A percentile compares a stretch with the other conserved stretches of the same genome.
Conservation (phyloP, 2,329 filamentous ascomycete species). For the Capronia epimyces region DNA sequence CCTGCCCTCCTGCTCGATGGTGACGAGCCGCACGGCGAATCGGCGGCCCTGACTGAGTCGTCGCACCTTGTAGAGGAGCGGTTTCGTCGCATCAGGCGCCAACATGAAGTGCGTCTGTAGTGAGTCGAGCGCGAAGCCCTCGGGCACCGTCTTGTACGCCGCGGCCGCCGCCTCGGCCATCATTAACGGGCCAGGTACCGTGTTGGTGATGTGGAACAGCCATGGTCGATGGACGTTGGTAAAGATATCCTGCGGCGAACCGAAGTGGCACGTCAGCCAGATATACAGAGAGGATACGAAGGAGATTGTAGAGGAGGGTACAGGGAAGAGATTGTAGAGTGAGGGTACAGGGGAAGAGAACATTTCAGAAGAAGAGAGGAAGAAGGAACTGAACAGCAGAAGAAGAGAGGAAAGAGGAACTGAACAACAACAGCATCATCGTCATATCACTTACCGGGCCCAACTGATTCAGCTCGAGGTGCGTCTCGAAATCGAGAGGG, state of each 20-base stretch:
- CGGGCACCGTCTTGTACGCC: conserved; percentile 24
- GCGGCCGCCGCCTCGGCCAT: conserved; percentile 25
- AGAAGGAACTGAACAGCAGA: too few species aligned
- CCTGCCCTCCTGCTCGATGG: conserved; percentile 19
- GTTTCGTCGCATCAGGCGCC: conserved; percentile 14
- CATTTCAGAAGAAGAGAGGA: too few species aligned
- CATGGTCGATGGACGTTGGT: conserved; percentile 24
- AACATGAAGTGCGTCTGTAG: conserved; percentile 27
- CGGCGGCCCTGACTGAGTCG: conserved; percentile 22
- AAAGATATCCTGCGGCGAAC: conserved; percentile 18
- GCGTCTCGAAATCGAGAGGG: conserved; percentile 18
- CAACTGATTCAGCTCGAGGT: conserved; percentile 20
- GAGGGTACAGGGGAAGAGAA: too few species aligned
- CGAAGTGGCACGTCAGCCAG: neutral
- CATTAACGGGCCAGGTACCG: conserved; percentile 24
- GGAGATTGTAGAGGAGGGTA: too few species aligned
- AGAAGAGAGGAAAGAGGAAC: too few species aligned
- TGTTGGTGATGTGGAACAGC: conserved; percentile 24
- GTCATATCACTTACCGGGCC: conserved; percentile 14
- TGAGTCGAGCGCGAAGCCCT: conserved; percentile 22
- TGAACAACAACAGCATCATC: neutral
- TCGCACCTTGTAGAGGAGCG: conserved; percentile 22
- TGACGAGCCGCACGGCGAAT: conserved; percentile 23
- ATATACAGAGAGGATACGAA: too few species aligned
- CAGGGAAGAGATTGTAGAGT: too few species aligned